These are phyloP conservation scores for Penicillium subrubescens DNA, from an alignment of 495 filamentous ascomycete species.

Conservation along the genomic window DNA sequence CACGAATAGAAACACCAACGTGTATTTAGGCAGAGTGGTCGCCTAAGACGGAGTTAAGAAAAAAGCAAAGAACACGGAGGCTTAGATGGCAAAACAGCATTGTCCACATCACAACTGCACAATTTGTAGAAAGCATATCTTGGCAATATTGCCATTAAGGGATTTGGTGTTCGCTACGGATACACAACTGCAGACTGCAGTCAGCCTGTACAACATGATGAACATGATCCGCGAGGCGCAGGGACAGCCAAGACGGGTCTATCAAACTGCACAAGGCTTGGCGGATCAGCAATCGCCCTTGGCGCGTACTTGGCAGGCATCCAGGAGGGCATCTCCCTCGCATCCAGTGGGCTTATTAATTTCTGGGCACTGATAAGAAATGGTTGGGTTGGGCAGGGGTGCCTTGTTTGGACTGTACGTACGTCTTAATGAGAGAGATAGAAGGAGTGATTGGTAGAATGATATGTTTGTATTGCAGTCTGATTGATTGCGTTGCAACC, in stretches of 20 bases:
- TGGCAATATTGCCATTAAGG: constrained; percentile 17
- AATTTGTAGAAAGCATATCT: constrained; percentile 11
- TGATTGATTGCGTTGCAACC: constrained; percentile 11
- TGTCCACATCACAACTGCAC: neutral
- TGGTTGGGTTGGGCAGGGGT: constrained; percentile 10
- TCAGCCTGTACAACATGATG: constrained; percentile 22
- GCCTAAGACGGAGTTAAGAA: neutral
- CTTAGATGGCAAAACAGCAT: neutral
- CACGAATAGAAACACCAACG: constrained; percentile 5
- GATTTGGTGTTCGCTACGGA: constrained; percentile 8
- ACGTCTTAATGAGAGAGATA: neutral
- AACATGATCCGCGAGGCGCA: constrained; percentile 16
- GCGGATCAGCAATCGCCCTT: constrained; percentile 35
- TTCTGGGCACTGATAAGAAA: constrained; percentile 13
- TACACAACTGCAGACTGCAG: constrained; percentile 1
- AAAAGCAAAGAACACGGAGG: neutral
- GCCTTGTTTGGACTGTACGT: neutral
- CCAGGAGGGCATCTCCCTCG: constrained; percentile 26
- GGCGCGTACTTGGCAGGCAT: constrained; percentile 38
- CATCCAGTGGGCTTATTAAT: constrained; percentile 17
- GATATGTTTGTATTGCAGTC: neutral
- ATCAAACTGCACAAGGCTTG: constrained; percentile 44
- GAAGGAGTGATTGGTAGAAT: neutral
- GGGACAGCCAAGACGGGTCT: constrained; percentile 27
- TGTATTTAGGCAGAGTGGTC: neutral